Evolutionary conservation across 2,329 filamentous ascomycete genomes (phyloP).

Genomic region (Colletotrichum lupini): DNA sequence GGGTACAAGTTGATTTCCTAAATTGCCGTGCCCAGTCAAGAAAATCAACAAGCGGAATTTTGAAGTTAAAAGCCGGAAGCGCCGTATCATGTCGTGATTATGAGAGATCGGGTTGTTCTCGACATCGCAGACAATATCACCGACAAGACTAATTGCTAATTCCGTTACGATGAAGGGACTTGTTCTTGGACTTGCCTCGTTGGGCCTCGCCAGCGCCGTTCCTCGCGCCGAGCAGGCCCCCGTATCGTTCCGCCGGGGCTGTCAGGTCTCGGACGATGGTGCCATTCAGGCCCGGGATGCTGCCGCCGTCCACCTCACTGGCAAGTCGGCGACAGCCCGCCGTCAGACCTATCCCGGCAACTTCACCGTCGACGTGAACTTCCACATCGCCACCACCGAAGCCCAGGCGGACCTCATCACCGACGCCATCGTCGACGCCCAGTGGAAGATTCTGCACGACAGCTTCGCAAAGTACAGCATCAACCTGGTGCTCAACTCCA

Average conservation of each 20-base stretch:
- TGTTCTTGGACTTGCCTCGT: constrained; percentile 13
- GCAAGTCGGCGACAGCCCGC: neutral
- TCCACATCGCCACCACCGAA: constrained; percentile 41
- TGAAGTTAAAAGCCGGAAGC: neutral
- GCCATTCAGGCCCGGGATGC: neutral
- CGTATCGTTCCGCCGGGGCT: constrained; percentile 4
- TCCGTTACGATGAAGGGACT: constrained; percentile 9
- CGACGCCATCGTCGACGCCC: constrained; percentile 36
- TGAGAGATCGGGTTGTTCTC: neutral
- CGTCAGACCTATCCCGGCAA: constrained; percentile 35
- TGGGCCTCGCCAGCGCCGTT: constrained; percentile 8
- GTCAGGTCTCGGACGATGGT: constrained; percentile 30
- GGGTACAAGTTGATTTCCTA: constrained; percentile 4
- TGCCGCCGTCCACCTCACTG: neutral
- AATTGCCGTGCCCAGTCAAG: constrained; percentile 4
- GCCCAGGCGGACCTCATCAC: constrained; percentile 37
- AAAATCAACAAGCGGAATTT: neutral
- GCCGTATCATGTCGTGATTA: neutral
- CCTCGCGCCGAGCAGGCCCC: neutral
- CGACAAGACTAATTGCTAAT: neutral
- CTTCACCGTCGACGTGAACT: constrained; percentile 41
- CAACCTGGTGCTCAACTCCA: constrained; percentile 40
- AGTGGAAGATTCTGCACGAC: constrained; percentile 38
- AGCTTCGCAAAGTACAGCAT: constrained; percentile 39
- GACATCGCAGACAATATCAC: neutral